Evolutionary conservation across 352 stramenopile genomes (phyloP).

Genomic region (Globisporangium viniferum): DNA sequence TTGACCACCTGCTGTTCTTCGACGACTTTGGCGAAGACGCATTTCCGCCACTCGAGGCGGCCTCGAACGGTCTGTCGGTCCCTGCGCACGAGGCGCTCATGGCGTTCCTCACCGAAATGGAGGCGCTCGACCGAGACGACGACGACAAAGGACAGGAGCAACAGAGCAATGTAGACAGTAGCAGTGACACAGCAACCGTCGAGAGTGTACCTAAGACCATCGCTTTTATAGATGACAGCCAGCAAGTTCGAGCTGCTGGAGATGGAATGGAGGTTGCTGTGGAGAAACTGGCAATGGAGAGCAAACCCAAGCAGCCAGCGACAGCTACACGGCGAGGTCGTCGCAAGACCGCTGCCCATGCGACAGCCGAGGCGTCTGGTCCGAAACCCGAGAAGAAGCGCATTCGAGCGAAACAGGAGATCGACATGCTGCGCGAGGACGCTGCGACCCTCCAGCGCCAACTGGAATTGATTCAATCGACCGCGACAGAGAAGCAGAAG

Average conservation of each 20-base stretch:
- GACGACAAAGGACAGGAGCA: neutral
- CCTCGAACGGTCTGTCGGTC: neutral
- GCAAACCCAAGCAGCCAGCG: constrained; percentile 1
- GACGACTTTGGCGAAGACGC: neutral
- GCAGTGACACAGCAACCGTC: neutral
- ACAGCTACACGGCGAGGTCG: neutral
- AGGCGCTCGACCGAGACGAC: constrained; percentile 1
- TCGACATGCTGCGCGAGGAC: neutral
- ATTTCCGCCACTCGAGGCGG: neutral
- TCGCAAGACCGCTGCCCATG: neutral
- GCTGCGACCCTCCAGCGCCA: neutral
- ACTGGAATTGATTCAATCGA: neutral
- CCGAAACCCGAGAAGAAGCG: neutral
- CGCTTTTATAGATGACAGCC: too few species aligned
- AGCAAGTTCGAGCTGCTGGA: too few species aligned
- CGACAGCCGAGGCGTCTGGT: neutral
- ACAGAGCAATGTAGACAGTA: neutral
- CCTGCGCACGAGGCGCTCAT: constrained; percentile 8
- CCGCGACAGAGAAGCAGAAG: too few species aligned
- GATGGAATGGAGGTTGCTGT: too few species aligned
- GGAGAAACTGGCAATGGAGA: neutral
- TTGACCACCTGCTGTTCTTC: neutral
- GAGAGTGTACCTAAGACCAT: neutral
- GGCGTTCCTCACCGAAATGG: constrained; percentile 15
- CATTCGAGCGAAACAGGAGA: neutral